phyloP scores from a whole-genome alignment of 2,329 filamentous ascomycete species.

The Colletotrichum spinosum region DNA sequence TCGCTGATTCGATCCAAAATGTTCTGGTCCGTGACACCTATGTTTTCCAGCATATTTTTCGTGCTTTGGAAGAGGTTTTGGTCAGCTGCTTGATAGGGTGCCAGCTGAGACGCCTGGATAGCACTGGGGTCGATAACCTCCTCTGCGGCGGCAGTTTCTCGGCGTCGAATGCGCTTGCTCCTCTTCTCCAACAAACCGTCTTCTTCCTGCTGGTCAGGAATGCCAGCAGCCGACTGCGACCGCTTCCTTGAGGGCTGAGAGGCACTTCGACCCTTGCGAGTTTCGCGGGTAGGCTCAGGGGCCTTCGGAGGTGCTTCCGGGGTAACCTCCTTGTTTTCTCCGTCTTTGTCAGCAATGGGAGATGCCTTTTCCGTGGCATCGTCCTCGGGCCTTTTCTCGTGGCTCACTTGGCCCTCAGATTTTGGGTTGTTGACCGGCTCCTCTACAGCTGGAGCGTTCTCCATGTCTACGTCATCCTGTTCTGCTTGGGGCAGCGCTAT shows the following conservation, averaged over 20 bases:
- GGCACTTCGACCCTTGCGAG: conserved; percentile 50
- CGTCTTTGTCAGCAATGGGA: conserved; percentile 14
- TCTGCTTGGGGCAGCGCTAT: conserved; percentile 52
- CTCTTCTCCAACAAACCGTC: conserved; percentile 69
- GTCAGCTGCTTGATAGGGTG: conserved; percentile 68
- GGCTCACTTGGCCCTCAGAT: conserved; percentile 17
- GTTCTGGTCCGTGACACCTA: conserved; percentile 63
- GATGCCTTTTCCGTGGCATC: conserved; percentile 25
- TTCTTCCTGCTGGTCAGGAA: conserved; percentile 67
- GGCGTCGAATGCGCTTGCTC: conserved; percentile 73
- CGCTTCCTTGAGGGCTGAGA: conserved; percentile 65
- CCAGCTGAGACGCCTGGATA: conserved; percentile 65
- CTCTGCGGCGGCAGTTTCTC: conserved; percentile 65
- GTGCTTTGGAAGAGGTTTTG: conserved; percentile 66
- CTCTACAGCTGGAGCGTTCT: conserved; percentile 26
- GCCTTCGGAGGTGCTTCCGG: conserved; percentile 40
- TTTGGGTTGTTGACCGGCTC: conserved; percentile 23
- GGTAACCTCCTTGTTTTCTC: conserved; percentile 9
- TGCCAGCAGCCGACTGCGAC: conserved; percentile 71
- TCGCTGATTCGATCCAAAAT: conserved; percentile 60
- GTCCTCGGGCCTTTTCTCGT: conserved; percentile 38
- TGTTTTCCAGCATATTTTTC: conserved; percentile 65
- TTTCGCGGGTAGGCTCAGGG: conserved; percentile 45
- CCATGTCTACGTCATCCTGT: conserved; percentile 48
- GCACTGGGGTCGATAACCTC: conserved; percentile 65